Conservation (phyloP, 306 rosid genomes). For the Malus sieversii region DNA sequence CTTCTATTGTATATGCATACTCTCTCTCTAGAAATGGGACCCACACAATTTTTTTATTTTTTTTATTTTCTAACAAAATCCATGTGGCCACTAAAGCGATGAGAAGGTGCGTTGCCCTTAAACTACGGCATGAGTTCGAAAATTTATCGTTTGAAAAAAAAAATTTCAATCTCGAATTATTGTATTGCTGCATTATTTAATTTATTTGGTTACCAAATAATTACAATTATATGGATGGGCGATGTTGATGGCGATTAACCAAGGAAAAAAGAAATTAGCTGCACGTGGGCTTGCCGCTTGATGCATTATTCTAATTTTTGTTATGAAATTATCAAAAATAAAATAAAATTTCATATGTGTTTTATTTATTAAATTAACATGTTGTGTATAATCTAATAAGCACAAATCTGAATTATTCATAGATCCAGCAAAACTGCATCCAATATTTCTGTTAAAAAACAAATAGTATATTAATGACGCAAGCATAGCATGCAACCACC, state of each 20-base stretch:
- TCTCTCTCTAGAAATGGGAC: background rate
- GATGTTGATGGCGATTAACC: background rate
- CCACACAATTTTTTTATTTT: background rate
- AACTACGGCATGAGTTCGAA: no score
- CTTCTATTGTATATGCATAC: background rate
- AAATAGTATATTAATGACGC: background rate
- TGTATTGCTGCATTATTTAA: background rate
- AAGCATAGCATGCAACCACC: background rate
- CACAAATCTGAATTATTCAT: background rate
- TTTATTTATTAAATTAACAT: no score
- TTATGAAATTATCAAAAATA: no score
- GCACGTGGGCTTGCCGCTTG: background rate
- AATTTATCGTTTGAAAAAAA: no score
- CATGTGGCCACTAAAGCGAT: rapidly evolving
- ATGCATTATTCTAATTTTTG: background rate
- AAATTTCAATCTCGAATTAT: background rate
- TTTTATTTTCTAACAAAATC: background rate
- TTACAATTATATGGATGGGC: background rate
- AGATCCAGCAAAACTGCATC: background rate
- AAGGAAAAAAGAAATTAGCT: background rate
- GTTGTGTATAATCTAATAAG: background rate
- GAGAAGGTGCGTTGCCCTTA: rapidly evolving
- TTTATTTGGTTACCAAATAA: background rate
- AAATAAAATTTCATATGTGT: background rate
- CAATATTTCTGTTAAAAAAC: background rate